phyloP scores from a whole-genome alignment of 768 basidiomycete species.

The Macrocybe gigantea region DNA sequence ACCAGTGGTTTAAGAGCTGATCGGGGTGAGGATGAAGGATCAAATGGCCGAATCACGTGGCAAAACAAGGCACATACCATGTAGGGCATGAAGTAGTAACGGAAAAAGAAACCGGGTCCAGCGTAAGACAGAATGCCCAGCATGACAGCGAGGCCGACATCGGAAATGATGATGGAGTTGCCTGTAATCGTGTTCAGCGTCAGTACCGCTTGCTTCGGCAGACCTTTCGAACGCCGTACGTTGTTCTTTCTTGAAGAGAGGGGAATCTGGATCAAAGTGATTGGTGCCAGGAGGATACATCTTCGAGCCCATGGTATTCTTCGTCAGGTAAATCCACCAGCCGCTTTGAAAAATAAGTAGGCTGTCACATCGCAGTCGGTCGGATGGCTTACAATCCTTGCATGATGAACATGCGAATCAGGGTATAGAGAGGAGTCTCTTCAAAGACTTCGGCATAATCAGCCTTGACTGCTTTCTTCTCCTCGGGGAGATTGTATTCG shows the following conservation, averaged over 20 bases:
- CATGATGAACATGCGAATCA: slow-evolving; percentile 39
- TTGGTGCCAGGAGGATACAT: slow-evolving; percentile 44
- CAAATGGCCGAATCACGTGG: background rate
- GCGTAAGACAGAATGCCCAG: slow-evolving; percentile 12
- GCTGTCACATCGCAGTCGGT: slow-evolving; percentile 3
- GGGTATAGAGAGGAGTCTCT: slow-evolving; percentile 43
- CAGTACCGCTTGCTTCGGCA: too few species aligned
- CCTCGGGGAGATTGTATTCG: slow-evolving; percentile 34
- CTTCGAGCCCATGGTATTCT: slow-evolving; percentile 42
- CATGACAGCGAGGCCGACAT: slow-evolving; percentile 25
- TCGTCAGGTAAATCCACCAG: slow-evolving; percentile 23
- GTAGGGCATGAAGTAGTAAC: slow-evolving; percentile 38
- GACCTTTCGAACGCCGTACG: slow-evolving; percentile 15
- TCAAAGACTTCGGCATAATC: slow-evolving; percentile 48
- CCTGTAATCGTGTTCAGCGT: slow-evolving; percentile 16
- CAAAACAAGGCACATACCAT: slow-evolving; percentile 22
- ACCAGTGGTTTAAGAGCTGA: slow-evolving; percentile 43
- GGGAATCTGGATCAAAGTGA: slow-evolving; percentile 32
- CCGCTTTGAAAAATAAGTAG: slow-evolving; percentile 8
- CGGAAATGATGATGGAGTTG: slow-evolving; percentile 29
- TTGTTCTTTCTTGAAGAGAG: slow-evolving; percentile 33
- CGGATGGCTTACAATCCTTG: slow-evolving; percentile 32
- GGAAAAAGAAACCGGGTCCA: slow-evolving; percentile 17
- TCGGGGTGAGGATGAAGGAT: slow-evolving; percentile 6
- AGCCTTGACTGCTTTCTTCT: slow-evolving; percentile 26